phyloP scores from a whole-genome alignment of 495 filamentous ascomycete species.

The Talaromyces adpressus region DNA sequence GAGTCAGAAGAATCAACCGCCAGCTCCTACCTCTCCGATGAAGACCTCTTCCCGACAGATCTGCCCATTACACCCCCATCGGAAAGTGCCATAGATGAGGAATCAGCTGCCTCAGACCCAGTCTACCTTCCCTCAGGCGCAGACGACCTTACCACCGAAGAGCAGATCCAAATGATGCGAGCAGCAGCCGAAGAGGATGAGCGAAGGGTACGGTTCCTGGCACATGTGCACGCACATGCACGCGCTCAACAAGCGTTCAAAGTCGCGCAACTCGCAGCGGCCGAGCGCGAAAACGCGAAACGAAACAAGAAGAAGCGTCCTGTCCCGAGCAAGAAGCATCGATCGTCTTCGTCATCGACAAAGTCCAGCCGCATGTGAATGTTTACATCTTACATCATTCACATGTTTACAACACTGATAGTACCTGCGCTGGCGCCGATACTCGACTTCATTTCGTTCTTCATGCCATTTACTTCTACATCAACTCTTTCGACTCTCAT shows the following conservation, averaged over 20 bases:
- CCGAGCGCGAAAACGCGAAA: constrained; percentile 19
- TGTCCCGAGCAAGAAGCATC: constrained; percentile 27
- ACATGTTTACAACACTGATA: not conserved
- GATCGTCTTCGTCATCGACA: constrained; percentile 10
- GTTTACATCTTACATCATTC: not conserved
- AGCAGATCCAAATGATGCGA: constrained; percentile 35
- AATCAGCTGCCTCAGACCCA: constrained; percentile 19
- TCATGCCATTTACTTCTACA: not conserved
- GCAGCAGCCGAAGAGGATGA: constrained; percentile 32
- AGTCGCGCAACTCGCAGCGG: constrained; percentile 25
- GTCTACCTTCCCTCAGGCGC: constrained; percentile 12
- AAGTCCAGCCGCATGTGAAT: constrained; percentile 6
- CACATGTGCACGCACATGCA: constrained; percentile 39
- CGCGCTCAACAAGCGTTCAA: constrained; percentile 37
- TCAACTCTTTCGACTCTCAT: not conserved
- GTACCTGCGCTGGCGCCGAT: constrained; percentile 4
- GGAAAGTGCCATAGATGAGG: constrained; percentile 26
- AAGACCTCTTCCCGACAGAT: constrained; percentile 37
- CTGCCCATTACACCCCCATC: constrained; percentile 24
- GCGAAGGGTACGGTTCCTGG: constrained; percentile 36
- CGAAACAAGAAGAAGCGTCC: constrained; percentile 23
- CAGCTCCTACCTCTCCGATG: constrained; percentile 42
- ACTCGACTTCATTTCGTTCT: not conserved
- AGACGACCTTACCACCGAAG: constrained; percentile 29
- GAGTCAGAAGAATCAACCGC: constrained; percentile 27